Percentiles rank a stretch among this genome's conserved stretches.
These are phyloP conservation scores for Zygoascus biomembranicola DNA, from an alignment of 805 yeast genomes.

Conservation along the genomic window DNA sequence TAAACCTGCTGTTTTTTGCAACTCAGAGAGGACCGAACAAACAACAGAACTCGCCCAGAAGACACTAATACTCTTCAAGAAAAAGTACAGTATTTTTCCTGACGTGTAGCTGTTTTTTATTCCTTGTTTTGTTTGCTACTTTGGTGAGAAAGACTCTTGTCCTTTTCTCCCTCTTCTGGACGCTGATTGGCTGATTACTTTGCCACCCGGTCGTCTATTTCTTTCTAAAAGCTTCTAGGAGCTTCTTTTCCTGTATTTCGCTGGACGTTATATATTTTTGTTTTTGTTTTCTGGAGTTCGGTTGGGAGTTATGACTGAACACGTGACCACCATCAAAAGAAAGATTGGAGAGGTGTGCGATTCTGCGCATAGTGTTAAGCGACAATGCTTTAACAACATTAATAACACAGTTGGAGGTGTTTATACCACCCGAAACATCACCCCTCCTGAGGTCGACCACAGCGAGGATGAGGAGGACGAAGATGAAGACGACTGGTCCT, in stretches of 20 bases:
- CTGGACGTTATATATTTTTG: neutral
- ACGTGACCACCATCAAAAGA: neutral
- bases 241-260: neutral
- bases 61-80: neutral
- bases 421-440: neutral
- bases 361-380: neutral
- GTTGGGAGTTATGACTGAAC: neutral
- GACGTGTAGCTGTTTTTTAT: neutral
- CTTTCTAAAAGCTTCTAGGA: neutral
- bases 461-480: constrained; percentile 3
- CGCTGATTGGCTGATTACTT: neutral
- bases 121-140: neutral
- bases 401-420: neutral
- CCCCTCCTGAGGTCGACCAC: neutral
- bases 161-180: neutral
- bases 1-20: neutral
- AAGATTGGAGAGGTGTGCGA: neutral
- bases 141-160: neutral
- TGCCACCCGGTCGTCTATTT: neutral
- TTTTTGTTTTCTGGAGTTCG: neutral
- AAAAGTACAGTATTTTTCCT: neutral
- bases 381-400: neutral
- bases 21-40: neutral
- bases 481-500: constrained; percentile 4
- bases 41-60: neutral